Conservation (phyloP, 208 protist species). For the Angomonas deanei region DNA sequence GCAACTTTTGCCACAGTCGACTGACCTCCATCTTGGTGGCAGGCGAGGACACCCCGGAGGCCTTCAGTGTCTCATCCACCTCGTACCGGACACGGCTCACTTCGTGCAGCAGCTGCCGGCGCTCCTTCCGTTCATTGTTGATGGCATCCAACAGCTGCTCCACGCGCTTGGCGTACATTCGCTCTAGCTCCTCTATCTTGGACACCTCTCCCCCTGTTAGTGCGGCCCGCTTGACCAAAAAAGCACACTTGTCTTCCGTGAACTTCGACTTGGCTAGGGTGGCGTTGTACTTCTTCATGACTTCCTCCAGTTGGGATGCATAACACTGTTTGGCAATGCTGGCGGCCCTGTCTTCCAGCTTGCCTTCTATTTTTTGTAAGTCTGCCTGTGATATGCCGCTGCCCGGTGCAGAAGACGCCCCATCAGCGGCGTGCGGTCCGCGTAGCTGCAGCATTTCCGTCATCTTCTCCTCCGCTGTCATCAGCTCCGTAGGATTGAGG, state of each 20-base stretch:
- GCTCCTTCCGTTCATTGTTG: conserved; percentile 28
- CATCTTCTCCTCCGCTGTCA: conserved; percentile 64
- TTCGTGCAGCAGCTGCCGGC: conserved; percentile 31
- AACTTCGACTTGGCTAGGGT: not conserved
- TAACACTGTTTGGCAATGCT: not conserved
- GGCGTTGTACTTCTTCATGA: not conserved
- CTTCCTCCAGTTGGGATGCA: not conserved
- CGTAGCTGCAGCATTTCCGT: conserved; percentile 53
- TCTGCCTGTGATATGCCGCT: not conserved
- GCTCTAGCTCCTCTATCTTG: not conserved
- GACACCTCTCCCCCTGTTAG: not conserved
- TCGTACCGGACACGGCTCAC: conserved; percentile 54
- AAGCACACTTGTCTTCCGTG: not conserved
- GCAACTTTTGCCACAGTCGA: conserved; percentile 41
- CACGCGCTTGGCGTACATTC: not conserved
- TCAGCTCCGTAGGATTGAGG: conserved; percentile 14
- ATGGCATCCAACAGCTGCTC: conserved; percentile 27
- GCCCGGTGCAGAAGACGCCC: not conserved
- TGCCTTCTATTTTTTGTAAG: not conserved
- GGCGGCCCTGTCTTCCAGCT: not conserved
- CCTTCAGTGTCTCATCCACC: conserved; percentile 34
- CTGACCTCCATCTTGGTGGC: conserved; percentile 25
- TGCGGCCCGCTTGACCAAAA: not conserved
- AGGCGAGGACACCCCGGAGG: conserved; percentile 4
- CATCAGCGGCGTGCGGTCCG: not conserved